A percentile compares a stretch with the other conserved stretches of the same genome.
phyloP scores from a whole-genome alignment of 1,139 yeast species.

The Candida sanyaensis region DNA sequence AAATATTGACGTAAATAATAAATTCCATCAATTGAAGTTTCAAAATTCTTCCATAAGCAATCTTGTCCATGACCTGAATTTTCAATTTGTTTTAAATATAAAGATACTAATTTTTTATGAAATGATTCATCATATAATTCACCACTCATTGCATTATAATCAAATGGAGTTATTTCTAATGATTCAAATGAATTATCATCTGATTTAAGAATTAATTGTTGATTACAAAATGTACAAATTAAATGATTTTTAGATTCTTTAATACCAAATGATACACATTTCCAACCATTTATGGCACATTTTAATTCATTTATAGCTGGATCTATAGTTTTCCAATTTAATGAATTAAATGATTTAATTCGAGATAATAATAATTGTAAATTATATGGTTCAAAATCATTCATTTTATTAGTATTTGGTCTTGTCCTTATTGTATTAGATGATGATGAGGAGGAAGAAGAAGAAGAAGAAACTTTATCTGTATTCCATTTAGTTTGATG shows the following conservation, averaged over 20 bases:
- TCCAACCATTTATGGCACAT: conserved; percentile 48
- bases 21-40: conserved; percentile 34
- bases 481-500: conserved; percentile 14
- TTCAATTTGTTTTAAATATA: conserved; percentile 27
- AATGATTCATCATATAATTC: conserved; percentile 16
- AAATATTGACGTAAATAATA: conserved; percentile 41
- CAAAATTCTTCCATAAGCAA: conserved; percentile 43
- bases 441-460: neutral
- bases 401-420: conserved; percentile 9
- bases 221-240: conserved; percentile 35
- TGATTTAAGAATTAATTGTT: conserved; percentile 30
- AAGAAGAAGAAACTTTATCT: conserved; percentile 15
- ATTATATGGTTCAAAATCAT: conserved; percentile 37
- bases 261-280: conserved; percentile 30
- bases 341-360: conserved; percentile 29
- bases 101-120: conserved; percentile 23
- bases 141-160: conserved; percentile 10
- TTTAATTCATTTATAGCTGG: conserved; percentile 30
- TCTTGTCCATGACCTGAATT: conserved; percentile 28
- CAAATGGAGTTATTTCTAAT: conserved; percentile 2
- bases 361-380: conserved; percentile 29
- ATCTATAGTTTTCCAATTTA: conserved; percentile 31
- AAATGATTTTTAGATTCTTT: conserved; percentile 32
- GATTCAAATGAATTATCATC: conserved; percentile 14
- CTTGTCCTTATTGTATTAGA: conserved; percentile 8